Evolutionary conservation across 2,329 filamentous ascomycete species (phyloP), one percentile per base, ranked within the genome.

Genomic region (Aspergillus quadricinctus): DNA sequence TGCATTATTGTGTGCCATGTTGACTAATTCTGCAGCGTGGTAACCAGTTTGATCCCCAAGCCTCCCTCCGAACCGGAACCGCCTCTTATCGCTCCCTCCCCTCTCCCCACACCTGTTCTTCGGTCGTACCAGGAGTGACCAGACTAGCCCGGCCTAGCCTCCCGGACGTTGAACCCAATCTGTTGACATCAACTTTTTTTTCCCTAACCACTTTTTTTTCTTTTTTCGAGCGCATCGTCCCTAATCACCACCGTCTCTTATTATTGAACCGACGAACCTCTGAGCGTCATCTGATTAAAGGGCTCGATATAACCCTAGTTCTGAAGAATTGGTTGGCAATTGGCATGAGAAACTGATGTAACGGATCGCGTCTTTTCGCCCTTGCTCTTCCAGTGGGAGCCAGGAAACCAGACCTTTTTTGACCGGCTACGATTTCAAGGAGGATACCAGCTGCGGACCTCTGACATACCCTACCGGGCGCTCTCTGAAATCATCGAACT

Each of bases 341-440:
- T 46, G 19, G 43, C 43, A 27, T 46, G 11, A 23, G 58, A 62
- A 58, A 60, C 61, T 58, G 58, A 65, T 65, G 63, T 64, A 61
- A 65, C 61, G 57, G 60, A 61, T 64, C 61, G 60, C 58, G 60
- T 61, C 55, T 61, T 53, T 55, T 57, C 60, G 58, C 55, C 57
- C 57, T 64, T 64, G 56, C 61, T 64, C 60, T 54, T 52, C 62
- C 56, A 57, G 52, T 56, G 52, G 40, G 57, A 57, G 45, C 53
- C 52, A 54, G 54, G 52, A 53, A 49, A 53, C 51, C 49, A 57
- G 53, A 52, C 51, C 59, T 53, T 27, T 14, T 23, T 21, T 10
- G 43, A 14, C 21, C 23, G 21, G 43, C 23, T 46, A 23, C 43
- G 43, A 46, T 25, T 27, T 46, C 4, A 25, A 14, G 21, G 21